Base-by-base conservation (phyloP, 805 yeast species). In the Ogataea ramenticola region DNA sequence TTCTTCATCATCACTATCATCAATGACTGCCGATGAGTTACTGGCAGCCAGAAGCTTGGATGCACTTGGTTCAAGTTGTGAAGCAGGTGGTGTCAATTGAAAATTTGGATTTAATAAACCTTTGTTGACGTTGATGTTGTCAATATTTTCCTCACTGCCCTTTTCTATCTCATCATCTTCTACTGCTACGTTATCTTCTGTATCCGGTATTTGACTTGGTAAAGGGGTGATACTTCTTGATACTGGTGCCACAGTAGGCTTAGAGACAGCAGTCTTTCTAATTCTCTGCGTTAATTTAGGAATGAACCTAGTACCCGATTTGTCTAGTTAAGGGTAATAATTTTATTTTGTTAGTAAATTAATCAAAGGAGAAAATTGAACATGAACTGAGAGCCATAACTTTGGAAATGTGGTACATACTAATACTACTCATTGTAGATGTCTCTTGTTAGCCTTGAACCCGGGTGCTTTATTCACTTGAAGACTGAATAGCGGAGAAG, bases 251-350 rank as follows among this genome's bases (percentile, higher is more conserved):
- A 15, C 22, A 3, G 32, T 16, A 3, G 22, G n/a, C 8, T 27
- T 38, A 24, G 42, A 8, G 2, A 31, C 14, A 17, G 43, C 36
- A 2, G 43, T 17, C 32, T 43, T 39, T 17, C 41, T 43, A 19
- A 48, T 53, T 43, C 68, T 56, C 40, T 57, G 62, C 1, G 60
- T 70, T 11, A 66, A 53, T 48, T 80, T 81, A 2, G 89, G 89
- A n/a, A 74, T 68, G 61, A 83, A 83, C 44, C 83, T 77, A 12
- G 83, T 73, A 22, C 80, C 75, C 41, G 79, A 70, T 53, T 77
- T 77, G 48, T 76, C 41, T 57, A 15, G 15, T 11, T 10, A 24
- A 6, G 27, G 27, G 10, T 26, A 26, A 26, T 26, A 26, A 26
- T 7, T 26, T 7, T 26, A 10, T 26, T 10, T 26, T 26, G 7